Conservation (phyloP, 805 yeast species). For the Kregervanrija fluxuum region DNA sequence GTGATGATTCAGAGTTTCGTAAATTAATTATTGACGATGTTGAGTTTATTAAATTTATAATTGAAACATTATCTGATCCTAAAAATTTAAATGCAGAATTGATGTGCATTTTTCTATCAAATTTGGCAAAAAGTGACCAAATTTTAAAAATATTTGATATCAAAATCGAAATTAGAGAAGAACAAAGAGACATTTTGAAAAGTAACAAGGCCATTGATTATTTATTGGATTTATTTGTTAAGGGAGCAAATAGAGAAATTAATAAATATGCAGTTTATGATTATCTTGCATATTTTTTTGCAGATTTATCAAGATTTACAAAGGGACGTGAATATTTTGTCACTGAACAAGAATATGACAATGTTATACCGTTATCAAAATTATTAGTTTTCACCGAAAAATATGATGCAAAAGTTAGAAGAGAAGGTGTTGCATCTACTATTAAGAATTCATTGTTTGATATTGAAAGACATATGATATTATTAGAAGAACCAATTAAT, state of each 20-base stretch:
- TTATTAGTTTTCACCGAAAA: slow-evolving; percentile 76
- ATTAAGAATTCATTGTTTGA: slow-evolving; percentile 87
- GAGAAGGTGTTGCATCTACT: slow-evolving; percentile 90
- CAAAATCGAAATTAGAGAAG: slow-evolving; percentile 22
- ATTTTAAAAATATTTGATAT: slow-evolving; percentile 46
- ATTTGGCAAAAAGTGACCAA: slow-evolving; percentile 71
- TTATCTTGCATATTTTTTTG: slow-evolving; percentile 80
- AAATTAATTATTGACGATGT: slow-evolving; percentile 58
- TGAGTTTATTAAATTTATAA: slow-evolving; percentile 42
- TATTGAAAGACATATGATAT: slow-evolving; percentile 51
- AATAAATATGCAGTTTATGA: slow-evolving; percentile 73
- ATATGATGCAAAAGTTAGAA: slow-evolving; percentile 67
- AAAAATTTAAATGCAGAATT: slow-evolving; percentile 68
- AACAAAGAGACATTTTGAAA: slow-evolving; percentile 44
- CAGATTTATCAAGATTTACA: slow-evolving; percentile 75
- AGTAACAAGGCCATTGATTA: slow-evolving; percentile 63
- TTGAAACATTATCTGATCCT: slow-evolving; percentile 43
- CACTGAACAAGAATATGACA: slow-evolving; percentile 64
- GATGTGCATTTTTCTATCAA: slow-evolving; percentile 76
- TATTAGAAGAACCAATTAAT: slow-evolving; percentile 60
- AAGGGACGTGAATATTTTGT: slow-evolving; percentile 74
- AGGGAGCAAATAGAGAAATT: slow-evolving; percentile 66
- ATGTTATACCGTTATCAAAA: slow-evolving; percentile 73
- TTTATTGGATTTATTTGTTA: slow-evolving; percentile 82
- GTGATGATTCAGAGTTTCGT: slow-evolving; percentile 64